phyloP scores from a whole-genome alignment of 192 early-diverging fungal genomes.

The Coemansia sp. region DNA sequence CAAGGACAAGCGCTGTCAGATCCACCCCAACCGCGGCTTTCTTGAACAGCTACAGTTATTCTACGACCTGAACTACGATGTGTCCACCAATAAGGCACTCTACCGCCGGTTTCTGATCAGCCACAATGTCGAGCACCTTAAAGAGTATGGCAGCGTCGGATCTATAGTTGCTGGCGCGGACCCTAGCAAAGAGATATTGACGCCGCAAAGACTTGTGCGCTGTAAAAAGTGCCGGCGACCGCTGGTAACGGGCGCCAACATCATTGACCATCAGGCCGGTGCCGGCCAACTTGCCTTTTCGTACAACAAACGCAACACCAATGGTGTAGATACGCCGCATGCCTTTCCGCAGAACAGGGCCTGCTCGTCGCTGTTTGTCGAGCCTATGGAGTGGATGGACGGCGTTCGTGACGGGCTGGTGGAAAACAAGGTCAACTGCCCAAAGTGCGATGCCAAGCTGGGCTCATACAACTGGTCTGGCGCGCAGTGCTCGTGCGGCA shows the following conservation, averaged over 20 bases:
- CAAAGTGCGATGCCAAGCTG: constrained; percentile 75
- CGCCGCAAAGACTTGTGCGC: constrained; percentile 20
- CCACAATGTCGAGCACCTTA: constrained; percentile 57
- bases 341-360: constrained; percentile 48
- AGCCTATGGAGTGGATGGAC: constrained; percentile 83
- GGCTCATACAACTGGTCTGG: constrained; percentile 78
- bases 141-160: constrained; percentile 58
- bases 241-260: constrained; percentile 59
- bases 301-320: constrained; percentile 65
- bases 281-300: constrained; percentile 70
- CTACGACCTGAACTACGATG: constrained; percentile 57
- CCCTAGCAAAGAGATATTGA: constrained; percentile 22
- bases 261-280: constrained; percentile 68
- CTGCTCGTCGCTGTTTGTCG: constrained; percentile 79
- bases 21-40: constrained; percentile 66
- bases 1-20: constrained; percentile 44
- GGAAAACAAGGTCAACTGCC: constrained; percentile 71
- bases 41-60: constrained; percentile 61
- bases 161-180: constrained; percentile 56
- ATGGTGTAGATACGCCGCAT: constrained; percentile 44
- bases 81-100: constrained; percentile 52
- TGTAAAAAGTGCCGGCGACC: constrained; percentile 65
- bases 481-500: constrained; percentile 73
- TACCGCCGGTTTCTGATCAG: constrained; percentile 68
- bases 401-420: constrained; percentile 55